Percentiles rank a stretch among this genome's conserved stretches.
These are phyloP conservation scores for Cicer yamashitae DNA, from an alignment of 306 rosid species.

Conservation along the genomic window DNA sequence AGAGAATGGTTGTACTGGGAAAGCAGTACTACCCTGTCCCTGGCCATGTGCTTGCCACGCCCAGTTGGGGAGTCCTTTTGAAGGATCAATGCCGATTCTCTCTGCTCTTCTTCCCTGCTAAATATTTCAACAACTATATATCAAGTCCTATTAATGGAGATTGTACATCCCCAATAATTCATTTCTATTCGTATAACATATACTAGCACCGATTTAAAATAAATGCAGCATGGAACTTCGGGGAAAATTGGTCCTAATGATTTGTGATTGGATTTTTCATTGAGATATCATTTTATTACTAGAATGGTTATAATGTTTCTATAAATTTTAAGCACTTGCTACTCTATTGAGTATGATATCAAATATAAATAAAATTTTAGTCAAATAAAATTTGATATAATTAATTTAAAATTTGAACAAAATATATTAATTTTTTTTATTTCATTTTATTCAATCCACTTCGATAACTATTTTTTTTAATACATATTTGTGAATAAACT, in stretches of 20 bases:
- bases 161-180: not conserved
- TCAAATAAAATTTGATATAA: too few relatives aligned
- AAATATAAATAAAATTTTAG: too few relatives aligned
- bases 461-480: not conserved
- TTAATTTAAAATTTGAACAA: too few relatives aligned
- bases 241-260: constrained; percentile 21
- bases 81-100: constrained; percentile 69
- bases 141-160: constrained; percentile 7
- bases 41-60: constrained; percentile 79
- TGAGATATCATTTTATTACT: constrained; percentile 22
- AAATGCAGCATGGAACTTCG: not conserved
- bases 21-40: constrained; percentile 46
- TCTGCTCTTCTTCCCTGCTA: constrained; percentile 84
- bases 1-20: constrained; percentile 79
- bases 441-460: not conserved
- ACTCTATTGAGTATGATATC: not conserved
- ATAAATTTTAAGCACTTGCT: constrained; percentile 1
- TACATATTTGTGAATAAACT: not conserved
- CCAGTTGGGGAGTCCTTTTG: constrained; percentile 72
- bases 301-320: constrained; percentile 17
- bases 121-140: constrained; percentile 43
- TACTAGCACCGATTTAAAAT: not conserved
- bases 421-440: too few relatives aligned
- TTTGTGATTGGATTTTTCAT: constrained; percentile 8
- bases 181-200: not conserved